Evolutionary conservation across 805 yeast species (phyloP).

Genomic region (Komagataella kurtzmanii): DNA sequence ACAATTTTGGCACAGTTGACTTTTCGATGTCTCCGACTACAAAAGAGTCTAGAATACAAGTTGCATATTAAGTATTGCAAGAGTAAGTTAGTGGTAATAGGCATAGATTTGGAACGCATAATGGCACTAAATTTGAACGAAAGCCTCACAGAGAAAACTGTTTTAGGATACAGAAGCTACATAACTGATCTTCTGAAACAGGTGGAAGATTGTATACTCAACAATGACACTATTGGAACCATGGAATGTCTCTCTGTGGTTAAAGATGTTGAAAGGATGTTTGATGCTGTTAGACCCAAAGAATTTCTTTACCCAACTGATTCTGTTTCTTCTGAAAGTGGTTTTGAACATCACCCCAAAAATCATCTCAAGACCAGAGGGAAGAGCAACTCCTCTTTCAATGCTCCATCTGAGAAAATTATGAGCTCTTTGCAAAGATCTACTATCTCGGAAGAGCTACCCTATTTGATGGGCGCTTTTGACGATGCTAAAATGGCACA

Average conservation of each 20-base stretch:
- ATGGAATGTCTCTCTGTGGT: conserved; percentile 58
- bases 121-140: conserved; percentile 16
- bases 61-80: conserved; percentile 48
- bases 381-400: background rate
- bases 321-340: background rate
- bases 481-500: conserved; percentile 46
- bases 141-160: conserved; percentile 25
- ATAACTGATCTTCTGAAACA: conserved; percentile 46
- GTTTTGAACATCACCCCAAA: background rate
- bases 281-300: conserved; percentile 29
- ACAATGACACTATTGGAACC: conserved; percentile 41
- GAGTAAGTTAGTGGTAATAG: conserved; percentile 51
- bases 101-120: conserved; percentile 36
- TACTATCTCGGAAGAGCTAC: conserved; percentile 50
- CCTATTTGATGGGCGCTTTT: conserved; percentile 53
- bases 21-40: conserved; percentile 32
- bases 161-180: conserved; percentile 40
- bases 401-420: conserved; percentile 15
- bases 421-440: conserved; percentile 27
- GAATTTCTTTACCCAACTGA: conserved; percentile 4
- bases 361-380: background rate
- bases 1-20: conserved; percentile 31
- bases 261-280: conserved; percentile 63
- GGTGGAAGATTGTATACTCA: conserved; percentile 37
- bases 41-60: conserved; percentile 35